Evolutionary conservation across 2,329 filamentous ascomycete species (phyloP).

Genomic region (Neonectria hederae): DNA sequence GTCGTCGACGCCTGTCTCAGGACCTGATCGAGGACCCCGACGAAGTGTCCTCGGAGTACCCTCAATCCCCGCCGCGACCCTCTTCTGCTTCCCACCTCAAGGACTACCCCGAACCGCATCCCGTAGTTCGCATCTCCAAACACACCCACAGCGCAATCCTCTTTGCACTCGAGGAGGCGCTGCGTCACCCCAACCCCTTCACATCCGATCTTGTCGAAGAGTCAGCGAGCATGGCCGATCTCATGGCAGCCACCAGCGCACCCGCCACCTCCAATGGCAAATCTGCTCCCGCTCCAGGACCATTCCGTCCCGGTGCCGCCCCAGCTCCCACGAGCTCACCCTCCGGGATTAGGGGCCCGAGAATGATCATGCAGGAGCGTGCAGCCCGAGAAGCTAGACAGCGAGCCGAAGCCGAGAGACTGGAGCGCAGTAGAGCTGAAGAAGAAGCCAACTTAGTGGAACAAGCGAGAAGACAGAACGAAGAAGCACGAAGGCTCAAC

Average conservation of each 20-base stretch:
- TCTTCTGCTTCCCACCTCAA: constrained; percentile 45
- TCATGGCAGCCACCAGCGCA: constrained; percentile 67
- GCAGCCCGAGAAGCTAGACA: constrained; percentile 78
- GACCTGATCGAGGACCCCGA: constrained; percentile 58
- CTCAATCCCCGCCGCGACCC: constrained; percentile 38
- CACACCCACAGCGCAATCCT: constrained; percentile 90
- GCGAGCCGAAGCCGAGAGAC: constrained; percentile 72
- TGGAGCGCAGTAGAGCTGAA: constrained; percentile 66
- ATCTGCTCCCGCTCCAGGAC: constrained; percentile 54
- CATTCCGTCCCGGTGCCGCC: constrained; percentile 57
- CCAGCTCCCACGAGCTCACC: constrained; percentile 64
- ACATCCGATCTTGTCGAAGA: constrained; percentile 87
- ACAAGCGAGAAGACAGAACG: constrained; percentile 65
- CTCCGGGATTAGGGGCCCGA: constrained; percentile 80
- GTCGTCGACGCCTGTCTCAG: constrained; percentile 55
- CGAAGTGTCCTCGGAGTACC: constrained; percentile 50
- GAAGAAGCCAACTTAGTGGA: constrained; percentile 63
- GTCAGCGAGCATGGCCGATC: constrained; percentile 90
- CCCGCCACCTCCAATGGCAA: constrained; percentile 66
- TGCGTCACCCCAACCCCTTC: constrained; percentile 84
- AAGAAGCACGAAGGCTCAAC: constrained; percentile 65
- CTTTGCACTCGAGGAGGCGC: constrained; percentile 89
- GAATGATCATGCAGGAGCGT: constrained; percentile 91
- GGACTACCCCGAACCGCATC: constrained; percentile 54
- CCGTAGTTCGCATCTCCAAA: constrained; percentile 74